Percentiles rank a stretch among this genome's conserved stretches.
Evolutionary conservation across 768 basidiomycete genomes (phyloP).

Genomic region (Tricholomella constricta): DNA sequence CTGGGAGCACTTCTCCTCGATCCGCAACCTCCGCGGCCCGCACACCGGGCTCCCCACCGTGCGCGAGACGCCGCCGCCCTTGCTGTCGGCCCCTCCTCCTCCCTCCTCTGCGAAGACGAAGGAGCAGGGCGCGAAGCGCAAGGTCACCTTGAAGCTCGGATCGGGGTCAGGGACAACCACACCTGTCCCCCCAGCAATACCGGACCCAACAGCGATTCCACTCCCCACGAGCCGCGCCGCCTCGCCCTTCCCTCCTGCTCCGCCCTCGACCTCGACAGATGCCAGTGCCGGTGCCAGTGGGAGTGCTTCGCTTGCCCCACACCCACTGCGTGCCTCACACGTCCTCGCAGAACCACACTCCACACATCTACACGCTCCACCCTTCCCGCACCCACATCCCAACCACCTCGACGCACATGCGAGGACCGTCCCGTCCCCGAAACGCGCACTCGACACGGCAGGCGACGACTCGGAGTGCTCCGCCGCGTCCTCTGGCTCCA

Average conservation of each 20-base stretch:
- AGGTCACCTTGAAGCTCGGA: conserved; percentile 32
- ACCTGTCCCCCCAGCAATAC: too few relatives aligned
- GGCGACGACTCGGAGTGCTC: conserved; percentile 20
- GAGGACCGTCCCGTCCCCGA: conserved; percentile 35
- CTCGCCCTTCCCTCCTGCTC: conserved; percentile 6
- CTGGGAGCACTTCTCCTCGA: conserved; percentile 95
- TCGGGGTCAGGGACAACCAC: conserved; percentile 14
- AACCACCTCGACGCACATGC: conserved; percentile 5
- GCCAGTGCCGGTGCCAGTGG: not conserved
- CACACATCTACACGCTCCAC: not conserved
- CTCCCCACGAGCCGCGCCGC: conserved; percentile 12
- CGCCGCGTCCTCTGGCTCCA: not conserved
- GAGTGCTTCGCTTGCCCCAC: not conserved
- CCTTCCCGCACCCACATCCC: not conserved
- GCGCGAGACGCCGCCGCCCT: conserved; percentile 46
- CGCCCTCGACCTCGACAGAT: not conserved
- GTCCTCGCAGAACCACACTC: not conserved
- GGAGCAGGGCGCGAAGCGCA: conserved; percentile 25
- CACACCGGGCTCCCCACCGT: conserved; percentile 75
- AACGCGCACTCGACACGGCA: conserved; percentile 36
- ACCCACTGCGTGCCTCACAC: conserved; percentile 20
- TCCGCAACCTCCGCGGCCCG: conserved; percentile 83
- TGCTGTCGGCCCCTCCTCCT: conserved; percentile 30
- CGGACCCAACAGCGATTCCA: conserved; percentile 16
- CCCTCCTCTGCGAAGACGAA: conserved; percentile 31